Percentiles rank a stretch among this genome's conserved stretches.
These are phyloP conservation scores for Hortiboletus campestris DNA, from an alignment of 768 basidiomycete genomes.

Conservation along the genomic window DNA sequence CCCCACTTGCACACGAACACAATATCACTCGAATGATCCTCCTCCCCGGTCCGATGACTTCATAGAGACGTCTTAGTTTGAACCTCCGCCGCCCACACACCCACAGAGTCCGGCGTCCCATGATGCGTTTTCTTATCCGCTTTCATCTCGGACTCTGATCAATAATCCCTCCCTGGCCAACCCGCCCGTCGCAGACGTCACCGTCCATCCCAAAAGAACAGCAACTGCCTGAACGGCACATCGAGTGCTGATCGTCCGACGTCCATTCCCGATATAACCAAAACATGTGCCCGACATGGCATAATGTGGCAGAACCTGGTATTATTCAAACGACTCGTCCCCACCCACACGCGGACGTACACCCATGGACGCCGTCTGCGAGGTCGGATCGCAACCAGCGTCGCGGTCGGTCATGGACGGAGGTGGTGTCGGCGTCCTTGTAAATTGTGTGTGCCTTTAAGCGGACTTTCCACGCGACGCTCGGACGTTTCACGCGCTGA, in stretches of 20 bases:
- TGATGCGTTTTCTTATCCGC: neutral
- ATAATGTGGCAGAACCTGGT: neutral
- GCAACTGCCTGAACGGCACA: slow-evolving; percentile 4
- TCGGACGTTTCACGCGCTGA: slow-evolving; percentile 24
- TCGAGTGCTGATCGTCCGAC: slow-evolving; percentile 12
- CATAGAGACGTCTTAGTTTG: slow-evolving; percentile 12
- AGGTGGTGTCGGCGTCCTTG: too few relatives aligned
- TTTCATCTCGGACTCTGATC: slow-evolving; percentile 29
- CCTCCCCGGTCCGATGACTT: slow-evolving; percentile 28
- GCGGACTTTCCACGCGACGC: slow-evolving; percentile 14
- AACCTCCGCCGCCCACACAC: slow-evolving; percentile 8
- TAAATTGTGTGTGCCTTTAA: neutral
- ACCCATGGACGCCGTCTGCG: neutral
- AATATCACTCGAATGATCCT: slow-evolving; percentile 6
- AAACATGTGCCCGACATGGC: neutral
- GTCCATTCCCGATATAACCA: slow-evolving; percentile 18
- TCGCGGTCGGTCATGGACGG: neutral
- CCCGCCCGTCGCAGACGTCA: slow-evolving; percentile 1
- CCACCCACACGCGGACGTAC: neutral
- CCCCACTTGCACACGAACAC: slow-evolving; percentile 1
- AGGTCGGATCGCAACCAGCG: slow-evolving; percentile 17
- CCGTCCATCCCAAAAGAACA: neutral
- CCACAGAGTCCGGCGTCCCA: slow-evolving; percentile 1
- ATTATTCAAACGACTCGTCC: neutral
- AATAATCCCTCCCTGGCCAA: slow-evolving; percentile 15